Evolutionary conservation across 2,329 filamentous ascomycete species (phyloP).

Genomic region (Plectosphaerella plurivora): DNA sequence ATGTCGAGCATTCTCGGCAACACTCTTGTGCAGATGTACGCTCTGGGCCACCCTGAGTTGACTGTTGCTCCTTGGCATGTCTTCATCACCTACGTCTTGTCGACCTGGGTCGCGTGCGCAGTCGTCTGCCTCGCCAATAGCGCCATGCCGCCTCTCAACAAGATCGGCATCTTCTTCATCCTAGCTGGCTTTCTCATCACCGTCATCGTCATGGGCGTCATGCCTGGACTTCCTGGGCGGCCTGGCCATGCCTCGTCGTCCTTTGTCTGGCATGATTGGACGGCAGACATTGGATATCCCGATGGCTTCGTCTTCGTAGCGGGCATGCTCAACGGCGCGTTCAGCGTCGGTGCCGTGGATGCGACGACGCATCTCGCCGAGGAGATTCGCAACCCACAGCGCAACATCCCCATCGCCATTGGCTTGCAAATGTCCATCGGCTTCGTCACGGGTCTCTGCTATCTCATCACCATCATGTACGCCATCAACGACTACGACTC

Average conservation of each 20-base stretch:
- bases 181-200: conserved; percentile 50
- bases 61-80: conserved; percentile 34
- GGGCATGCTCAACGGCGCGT: conserved; percentile 60
- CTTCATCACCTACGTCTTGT: conserved; percentile 34
- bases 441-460: conserved; percentile 48
- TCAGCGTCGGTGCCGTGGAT: conserved; percentile 62
- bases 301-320: conserved; percentile 35
- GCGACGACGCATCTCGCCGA: conserved; percentile 61
- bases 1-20: conserved; percentile 36
- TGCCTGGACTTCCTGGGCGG: conserved; percentile 31
- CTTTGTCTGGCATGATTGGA: conserved; percentile 37
- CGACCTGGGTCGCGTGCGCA: conserved; percentile 32
- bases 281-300: conserved; percentile 31
- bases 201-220: conserved; percentile 49
- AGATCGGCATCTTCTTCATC: conserved; percentile 48
- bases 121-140: conserved; percentile 50
- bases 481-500: conserved; percentile 52
- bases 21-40: conserved; percentile 38
- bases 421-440: conserved; percentile 44
- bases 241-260: conserved; percentile 24
- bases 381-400: conserved; percentile 50
- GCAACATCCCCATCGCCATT: conserved; percentile 50
- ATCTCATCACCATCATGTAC: conserved; percentile 53
- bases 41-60: conserved; percentile 32
- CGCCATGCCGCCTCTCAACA: conserved; percentile 45